Evolutionary conservation across 345 rosid genomes (phyloP).

Genomic region (Eucalyptus pumila): DNA sequence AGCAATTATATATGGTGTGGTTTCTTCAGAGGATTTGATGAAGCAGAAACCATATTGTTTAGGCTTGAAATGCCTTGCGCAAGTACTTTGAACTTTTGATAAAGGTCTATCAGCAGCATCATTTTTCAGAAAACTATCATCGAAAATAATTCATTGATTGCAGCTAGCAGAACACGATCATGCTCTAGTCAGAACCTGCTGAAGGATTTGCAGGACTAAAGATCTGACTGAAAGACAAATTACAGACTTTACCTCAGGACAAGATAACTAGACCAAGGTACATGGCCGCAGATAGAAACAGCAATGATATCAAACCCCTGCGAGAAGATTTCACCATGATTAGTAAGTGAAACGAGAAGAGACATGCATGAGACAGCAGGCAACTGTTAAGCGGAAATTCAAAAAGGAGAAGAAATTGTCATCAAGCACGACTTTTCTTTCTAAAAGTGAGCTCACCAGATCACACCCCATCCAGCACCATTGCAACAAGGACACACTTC

Average conservation of each 20-base stretch:
- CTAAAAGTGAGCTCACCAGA: constrained; percentile 27
- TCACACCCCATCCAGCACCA: constrained; percentile 60
- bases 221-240: neutral
- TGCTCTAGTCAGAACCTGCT: neutral
- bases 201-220: neutral
- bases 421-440: neutral
- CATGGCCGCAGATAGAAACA: constrained; percentile 39
- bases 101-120: neutral
- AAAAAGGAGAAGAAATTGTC: neutral
- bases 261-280: constrained; percentile 57
- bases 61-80: neutral
- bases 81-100: neutral
- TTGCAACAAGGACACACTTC: constrained; percentile 64
- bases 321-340: neutral
- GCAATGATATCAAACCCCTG: constrained; percentile 57
- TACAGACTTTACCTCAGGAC: constrained; percentile 29
- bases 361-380: neutral
- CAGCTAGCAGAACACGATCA: neutral
- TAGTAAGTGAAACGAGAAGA: neutral
- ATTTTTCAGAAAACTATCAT: neutral
- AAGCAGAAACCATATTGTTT: neutral
- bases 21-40: neutral
- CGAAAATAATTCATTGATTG: neutral
- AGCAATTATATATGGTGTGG: neutral
- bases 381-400: neutral